phyloP scores from a whole-genome alignment of 2,329 filamentous ascomycete species.

The Botryotinia calthae region DNA sequence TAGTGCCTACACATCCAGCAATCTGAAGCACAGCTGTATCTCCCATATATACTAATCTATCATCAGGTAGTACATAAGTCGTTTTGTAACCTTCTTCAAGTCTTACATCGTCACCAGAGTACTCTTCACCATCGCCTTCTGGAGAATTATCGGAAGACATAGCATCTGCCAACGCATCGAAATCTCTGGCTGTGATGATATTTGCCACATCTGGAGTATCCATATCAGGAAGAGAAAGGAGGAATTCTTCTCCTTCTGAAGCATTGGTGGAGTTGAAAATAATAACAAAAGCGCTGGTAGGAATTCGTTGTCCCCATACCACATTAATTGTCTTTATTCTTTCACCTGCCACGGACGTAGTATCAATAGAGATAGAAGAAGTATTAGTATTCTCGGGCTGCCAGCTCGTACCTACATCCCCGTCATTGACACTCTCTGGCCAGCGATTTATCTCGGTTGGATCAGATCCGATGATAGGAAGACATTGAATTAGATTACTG shows the following conservation, averaged over 20 bases:
- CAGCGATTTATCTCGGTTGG: conserved; percentile 59
- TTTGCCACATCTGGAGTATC: not conserved
- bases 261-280: not conserved
- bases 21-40: conserved; percentile 42
- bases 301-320: conserved; percentile 2
- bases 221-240: not conserved
- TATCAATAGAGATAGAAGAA: not conserved
- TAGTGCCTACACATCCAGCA: conserved; percentile 41
- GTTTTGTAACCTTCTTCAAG: conserved; percentile 27
- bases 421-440: conserved; percentile 61
- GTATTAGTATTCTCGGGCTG: conserved; percentile 45
- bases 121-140: not conserved
- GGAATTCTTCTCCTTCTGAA: not conserved
- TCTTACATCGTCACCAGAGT: not conserved
- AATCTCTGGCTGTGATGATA: not conserved
- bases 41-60: conserved; percentile 24
- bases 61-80: conserved; percentile 20
- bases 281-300: not conserved
- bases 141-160: not conserved
- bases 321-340: not conserved
- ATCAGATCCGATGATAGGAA: conserved; percentile 45
- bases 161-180: not conserved
- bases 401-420: conserved; percentile 63
- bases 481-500: conserved; percentile 61
- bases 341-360: not conserved